Evolutionary conservation across 1,284 basidiomycete genomes (phyloP).

Genomic region (Moesziomyces aphidis): DNA sequence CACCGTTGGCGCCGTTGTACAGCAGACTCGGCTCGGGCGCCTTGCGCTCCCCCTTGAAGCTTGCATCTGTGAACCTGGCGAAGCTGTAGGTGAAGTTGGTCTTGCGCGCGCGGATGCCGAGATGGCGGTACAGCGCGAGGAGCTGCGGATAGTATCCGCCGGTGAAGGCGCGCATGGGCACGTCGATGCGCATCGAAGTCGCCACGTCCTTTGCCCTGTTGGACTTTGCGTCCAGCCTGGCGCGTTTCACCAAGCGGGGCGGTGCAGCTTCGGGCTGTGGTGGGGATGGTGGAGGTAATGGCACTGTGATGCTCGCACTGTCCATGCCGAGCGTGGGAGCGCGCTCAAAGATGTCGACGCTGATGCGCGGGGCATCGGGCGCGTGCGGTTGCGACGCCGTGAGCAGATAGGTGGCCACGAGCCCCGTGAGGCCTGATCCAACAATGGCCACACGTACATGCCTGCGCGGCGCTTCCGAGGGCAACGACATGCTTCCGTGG

Average conservation of each 20-base stretch:
- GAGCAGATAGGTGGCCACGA: constrained; percentile 87
- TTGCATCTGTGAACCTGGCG: not conserved
- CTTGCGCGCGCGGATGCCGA: constrained; percentile 41
- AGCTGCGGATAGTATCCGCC: constrained; percentile 65
- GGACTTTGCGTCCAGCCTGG: constrained; percentile 1
- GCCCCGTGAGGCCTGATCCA: constrained; percentile 87
- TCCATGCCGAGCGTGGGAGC: constrained; percentile 61
- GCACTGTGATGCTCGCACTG: constrained; percentile 57
- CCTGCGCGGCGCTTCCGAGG: constrained; percentile 1
- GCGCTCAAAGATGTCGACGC: constrained; percentile 59
- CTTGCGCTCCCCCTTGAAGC: not conserved
- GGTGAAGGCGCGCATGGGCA: constrained; percentile 66
- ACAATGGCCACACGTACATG: constrained; percentile 76
- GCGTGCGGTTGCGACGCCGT: constrained; percentile 67
- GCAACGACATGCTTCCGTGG: not conserved
- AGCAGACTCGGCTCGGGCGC: constrained; percentile 38
- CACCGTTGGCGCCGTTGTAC: constrained; percentile 56
- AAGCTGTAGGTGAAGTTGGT: constrained; percentile 64
- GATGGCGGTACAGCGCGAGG: constrained; percentile 50
- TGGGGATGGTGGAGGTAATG: constrained; percentile 5
- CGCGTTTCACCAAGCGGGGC: constrained; percentile 14
- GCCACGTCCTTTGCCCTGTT: not conserved
- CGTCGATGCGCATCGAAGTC: constrained; percentile 53
- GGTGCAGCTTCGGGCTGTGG: not conserved
- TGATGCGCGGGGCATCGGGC: not conserved